These are phyloP conservation scores for Clausena lansium DNA, from an alignment of 345 rosid species.

Conservation along the genomic window DNA sequence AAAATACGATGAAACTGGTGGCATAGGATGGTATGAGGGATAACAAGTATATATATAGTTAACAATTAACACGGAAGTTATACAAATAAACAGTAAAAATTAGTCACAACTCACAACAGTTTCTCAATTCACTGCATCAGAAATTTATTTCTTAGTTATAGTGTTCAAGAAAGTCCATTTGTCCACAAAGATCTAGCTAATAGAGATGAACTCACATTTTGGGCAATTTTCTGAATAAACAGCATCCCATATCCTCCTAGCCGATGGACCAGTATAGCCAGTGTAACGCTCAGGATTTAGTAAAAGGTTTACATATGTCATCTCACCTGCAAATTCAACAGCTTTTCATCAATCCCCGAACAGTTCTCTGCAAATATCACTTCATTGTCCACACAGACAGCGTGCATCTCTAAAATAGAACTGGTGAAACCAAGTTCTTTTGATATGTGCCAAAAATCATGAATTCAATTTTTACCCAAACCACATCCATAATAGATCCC, in stretches of 20 bases:
- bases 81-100: no score
- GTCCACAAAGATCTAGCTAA: no score
- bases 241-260: slow-evolving; percentile 70
- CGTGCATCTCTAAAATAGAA: not conserved
- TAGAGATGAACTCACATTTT: slow-evolving; percentile 35
- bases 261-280: slow-evolving; percentile 63
- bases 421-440: not conserved
- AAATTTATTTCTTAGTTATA: no score
- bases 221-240: slow-evolving; percentile 61
- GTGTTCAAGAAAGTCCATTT: no score
- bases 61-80: no score
- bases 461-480: not conserved
- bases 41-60: no score
- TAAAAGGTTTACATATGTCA: slow-evolving; percentile 63
- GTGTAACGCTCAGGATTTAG: slow-evolving; percentile 64
- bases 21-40: no score
- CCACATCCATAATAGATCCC: no score
- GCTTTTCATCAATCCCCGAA: not conserved
- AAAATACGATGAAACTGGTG: no score
- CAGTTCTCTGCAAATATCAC: not conserved
- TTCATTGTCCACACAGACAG: not conserved
- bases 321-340: slow-evolving; percentile 36
- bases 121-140: no score
- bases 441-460: not conserved
- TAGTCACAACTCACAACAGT: no score